A percentile compares a stretch with the other conserved stretches of the same genome.
These are phyloP conservation scores for Clonostachys rosea DNA, from an alignment of 2,329 filamentous ascomycete genomes.

Conservation along the genomic window DNA sequence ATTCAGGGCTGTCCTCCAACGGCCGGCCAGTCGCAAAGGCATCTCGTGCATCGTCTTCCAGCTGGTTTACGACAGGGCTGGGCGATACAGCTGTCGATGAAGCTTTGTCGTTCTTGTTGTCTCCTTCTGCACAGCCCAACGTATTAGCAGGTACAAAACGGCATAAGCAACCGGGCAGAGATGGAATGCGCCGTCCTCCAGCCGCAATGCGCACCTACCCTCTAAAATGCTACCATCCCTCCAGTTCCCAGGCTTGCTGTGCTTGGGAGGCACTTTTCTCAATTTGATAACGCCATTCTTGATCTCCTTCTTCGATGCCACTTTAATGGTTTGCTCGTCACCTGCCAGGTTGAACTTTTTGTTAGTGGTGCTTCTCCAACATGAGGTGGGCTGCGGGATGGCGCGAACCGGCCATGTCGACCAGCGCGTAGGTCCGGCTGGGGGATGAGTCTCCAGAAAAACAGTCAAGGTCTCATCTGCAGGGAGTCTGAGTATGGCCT, in stretches of 20 bases:
- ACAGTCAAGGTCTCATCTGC: no score
- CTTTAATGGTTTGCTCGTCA: constrained; percentile 58
- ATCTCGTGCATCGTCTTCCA: constrained; percentile 72
- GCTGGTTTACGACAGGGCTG: constrained; percentile 55
- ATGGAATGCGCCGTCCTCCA: no score
- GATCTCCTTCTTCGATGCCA: constrained; percentile 50
- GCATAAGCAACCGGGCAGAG: no score
- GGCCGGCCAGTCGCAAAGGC: constrained; percentile 80
- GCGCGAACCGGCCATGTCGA: no score
- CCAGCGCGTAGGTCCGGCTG: no score
- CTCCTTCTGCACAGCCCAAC: constrained; percentile 3
- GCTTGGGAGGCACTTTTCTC: constrained; percentile 58
- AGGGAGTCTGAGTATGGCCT: no score
- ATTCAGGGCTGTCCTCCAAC: constrained; percentile 73
- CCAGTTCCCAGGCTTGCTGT: constrained; percentile 67
- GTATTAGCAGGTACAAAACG: constrained; percentile 47
- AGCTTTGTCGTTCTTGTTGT: constrained; percentile 30
- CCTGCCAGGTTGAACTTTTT: constrained; percentile 17
- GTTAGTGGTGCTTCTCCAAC: no score
- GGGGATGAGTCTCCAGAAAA: no score
- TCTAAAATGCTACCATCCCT: constrained; percentile 61
- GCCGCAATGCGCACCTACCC: constrained; percentile 34
- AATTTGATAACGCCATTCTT: constrained; percentile 54
- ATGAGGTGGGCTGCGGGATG: no score
- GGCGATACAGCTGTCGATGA: constrained; percentile 40